These are phyloP conservation scores for Thermothelomyces thermophilus DNA, from an alignment of 2,329 filamentous ascomycete species.

Conservation along the genomic window DNA sequence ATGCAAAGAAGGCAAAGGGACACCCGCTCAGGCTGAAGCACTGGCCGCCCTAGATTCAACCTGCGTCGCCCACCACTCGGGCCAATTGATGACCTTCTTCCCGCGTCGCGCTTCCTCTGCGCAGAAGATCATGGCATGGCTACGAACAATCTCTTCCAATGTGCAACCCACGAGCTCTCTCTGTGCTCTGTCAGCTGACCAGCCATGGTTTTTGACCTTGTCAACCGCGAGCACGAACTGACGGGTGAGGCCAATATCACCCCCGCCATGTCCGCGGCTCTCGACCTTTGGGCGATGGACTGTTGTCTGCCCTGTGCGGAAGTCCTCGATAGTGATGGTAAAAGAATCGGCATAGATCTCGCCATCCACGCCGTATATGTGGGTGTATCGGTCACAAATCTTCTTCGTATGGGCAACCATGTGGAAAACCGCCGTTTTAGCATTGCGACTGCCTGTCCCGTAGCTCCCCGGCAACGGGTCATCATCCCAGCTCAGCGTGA, in stretches of 20 bases:
- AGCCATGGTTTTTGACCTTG: slow-evolving; percentile 64
- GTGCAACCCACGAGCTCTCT: slow-evolving; percentile 70
- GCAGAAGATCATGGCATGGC: slow-evolving; percentile 89
- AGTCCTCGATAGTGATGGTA: slow-evolving; percentile 69
- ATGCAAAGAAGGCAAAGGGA: not conserved
- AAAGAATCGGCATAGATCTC: slow-evolving; percentile 81
- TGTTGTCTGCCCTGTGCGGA: slow-evolving; percentile 50
- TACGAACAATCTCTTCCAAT: slow-evolving; percentile 78
- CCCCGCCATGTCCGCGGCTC: slow-evolving; percentile 62
- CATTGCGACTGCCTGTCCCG: slow-evolving; percentile 42
- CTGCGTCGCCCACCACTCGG: slow-evolving; percentile 63
- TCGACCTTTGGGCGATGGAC: slow-evolving; percentile 56
- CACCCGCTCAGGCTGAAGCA: not conserved
- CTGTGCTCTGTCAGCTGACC: slow-evolving; percentile 66
- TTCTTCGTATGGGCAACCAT: slow-evolving; percentile 89
- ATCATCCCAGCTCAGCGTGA: slow-evolving; percentile 83
- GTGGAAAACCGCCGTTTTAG: slow-evolving; percentile 85
- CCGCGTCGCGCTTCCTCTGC: slow-evolving; percentile 76
- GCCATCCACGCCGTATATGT: slow-evolving; percentile 79
- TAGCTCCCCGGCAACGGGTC: slow-evolving; percentile 38
- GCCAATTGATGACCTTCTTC: slow-evolving; percentile 67
- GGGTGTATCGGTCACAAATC: slow-evolving; percentile 77
- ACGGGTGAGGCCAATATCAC: slow-evolving; percentile 70
- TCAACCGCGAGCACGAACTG: slow-evolving; percentile 81
- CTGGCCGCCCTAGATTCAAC: slow-evolving; percentile 32